Percentiles rank a stretch among this genome's conserved stretches.
Evolutionary conservation across 1,284 basidiomycete genomes (phyloP).

Genomic region (Inonotus obliquus): DNA sequence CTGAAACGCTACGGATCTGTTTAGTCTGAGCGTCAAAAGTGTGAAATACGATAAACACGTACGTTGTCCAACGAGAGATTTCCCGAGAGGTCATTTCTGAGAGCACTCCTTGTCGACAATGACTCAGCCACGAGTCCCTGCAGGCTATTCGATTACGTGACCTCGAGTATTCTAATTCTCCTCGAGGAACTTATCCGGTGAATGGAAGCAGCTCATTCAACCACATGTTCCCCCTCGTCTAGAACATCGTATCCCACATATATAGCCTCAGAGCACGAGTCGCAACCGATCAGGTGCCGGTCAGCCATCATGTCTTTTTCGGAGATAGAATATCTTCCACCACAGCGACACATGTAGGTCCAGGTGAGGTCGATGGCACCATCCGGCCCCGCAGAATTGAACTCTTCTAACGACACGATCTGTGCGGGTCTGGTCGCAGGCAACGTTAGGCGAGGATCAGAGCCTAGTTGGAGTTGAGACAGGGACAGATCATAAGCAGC

Average conservation of each 20-base stretch:
- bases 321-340: constrained; percentile 54
- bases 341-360: constrained; percentile 64
- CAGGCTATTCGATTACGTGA: neutral
- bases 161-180: too few relatives aligned
- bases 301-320: constrained; percentile 58
- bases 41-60: neutral
- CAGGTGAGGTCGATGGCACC: constrained; percentile 33
- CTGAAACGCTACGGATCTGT: too few relatives aligned
- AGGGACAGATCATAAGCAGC: constrained; percentile 43
- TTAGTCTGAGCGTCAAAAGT: neutral
- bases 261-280: constrained; percentile 68
- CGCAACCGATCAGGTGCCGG: constrained; percentile 62
- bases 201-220: neutral
- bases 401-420: constrained; percentile 72
- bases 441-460: neutral
- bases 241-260: constrained; percentile 72
- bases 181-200: neutral
- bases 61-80: neutral
- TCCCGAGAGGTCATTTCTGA: neutral
- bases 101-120: too few relatives aligned
- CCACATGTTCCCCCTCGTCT: constrained; percentile 29
- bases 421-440: constrained; percentile 61
- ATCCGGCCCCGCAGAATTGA: constrained; percentile 36
- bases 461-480: neutral
- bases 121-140: neutral